Evolutionary conservation across 1,139 yeast species (phyloP).

Genomic region (Suhomyces anneliseae): DNA sequence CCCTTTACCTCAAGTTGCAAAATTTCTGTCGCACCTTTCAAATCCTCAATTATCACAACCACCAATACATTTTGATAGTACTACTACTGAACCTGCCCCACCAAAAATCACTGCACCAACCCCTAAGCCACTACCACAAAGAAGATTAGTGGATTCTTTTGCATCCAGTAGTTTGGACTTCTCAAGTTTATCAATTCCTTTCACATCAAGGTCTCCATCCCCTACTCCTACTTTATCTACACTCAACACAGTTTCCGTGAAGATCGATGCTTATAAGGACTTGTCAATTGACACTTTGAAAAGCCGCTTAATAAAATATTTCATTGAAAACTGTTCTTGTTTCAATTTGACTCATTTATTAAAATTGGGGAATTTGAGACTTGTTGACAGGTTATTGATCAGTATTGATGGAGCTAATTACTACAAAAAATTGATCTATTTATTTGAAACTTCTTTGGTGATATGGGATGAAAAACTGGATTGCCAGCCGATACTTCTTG

Average conservation of each 20-base stretch:
- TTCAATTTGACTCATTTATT: conserved; percentile 28
- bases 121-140: neutral
- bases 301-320: conserved; percentile 29
- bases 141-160: neutral
- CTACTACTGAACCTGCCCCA: no score
- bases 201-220: conserved; percentile 11
- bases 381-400: conserved; percentile 36
- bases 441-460: conserved; percentile 37
- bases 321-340: conserved; percentile 25
- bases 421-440: conserved; percentile 23
- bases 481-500: conserved; percentile 6
- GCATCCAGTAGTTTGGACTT: neutral
- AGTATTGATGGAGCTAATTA: conserved; percentile 14
- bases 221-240: conserved; percentile 20
- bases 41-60: neutral
- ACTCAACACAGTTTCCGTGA: conserved; percentile 16
- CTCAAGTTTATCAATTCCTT: conserved; percentile 1
- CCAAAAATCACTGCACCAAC: neutral
- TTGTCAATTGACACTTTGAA: conserved; percentile 27
- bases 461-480: conserved; percentile 17
- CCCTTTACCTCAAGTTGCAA: neutral
- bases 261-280: conserved; percentile 19
- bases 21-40: neutral
- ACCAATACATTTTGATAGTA: neutral
- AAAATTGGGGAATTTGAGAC: conserved; percentile 36